Evolutionary conservation across 257 asterid species (phyloP), one percentile per base, ranked within the genome.

Genomic region (Solanum pinnatisectum): DNA sequence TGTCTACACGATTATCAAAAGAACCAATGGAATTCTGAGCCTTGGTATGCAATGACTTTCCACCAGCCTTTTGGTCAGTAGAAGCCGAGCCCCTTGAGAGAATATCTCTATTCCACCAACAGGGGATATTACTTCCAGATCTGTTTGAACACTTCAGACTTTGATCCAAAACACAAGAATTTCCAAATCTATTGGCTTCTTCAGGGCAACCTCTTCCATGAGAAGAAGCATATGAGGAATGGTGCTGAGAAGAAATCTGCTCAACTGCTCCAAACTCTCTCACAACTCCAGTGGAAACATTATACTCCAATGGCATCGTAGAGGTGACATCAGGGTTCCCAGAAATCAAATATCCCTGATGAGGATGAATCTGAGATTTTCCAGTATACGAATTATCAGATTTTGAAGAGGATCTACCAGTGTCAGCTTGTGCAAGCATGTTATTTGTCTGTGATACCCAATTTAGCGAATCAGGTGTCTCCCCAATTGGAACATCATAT

Each of bases 231-330:
- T 70, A n/a, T 40, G 87, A 76, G 42, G 33, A 20, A 67, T 76
- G 78, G 77, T 77, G 27, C 88, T 70, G 87, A 37, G 74, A 30
- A 67, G 59, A 81, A 13, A 23, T 83, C 87, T 42, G 87, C 49
- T 83, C 87, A 52, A 63, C 63, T 88, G 84, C 59, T 85, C 83
- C 87, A 59, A 88, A 39, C 35, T 67, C 85, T 78, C 88, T 42
- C 76, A 37, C 46, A 85, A 42, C 70, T 63, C 83, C 87, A 85
- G 87, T 35, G 42, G 88, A 77, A 59, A 76, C 83, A 76, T 85
- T 67, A 79, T 59, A 37, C 71, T 49, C 87, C 73, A 74, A 10
- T 68, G 89, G 52, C 84, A 81, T 84, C 77, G 85, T 70, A 84
- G 33, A 88, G 33, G 36, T 71, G 39, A 52, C 77, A 68, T 37